Evolutionary conservation across 2,329 filamentous ascomycete species (phyloP).

Genomic region (Nigrospora sphaerica): DNA sequence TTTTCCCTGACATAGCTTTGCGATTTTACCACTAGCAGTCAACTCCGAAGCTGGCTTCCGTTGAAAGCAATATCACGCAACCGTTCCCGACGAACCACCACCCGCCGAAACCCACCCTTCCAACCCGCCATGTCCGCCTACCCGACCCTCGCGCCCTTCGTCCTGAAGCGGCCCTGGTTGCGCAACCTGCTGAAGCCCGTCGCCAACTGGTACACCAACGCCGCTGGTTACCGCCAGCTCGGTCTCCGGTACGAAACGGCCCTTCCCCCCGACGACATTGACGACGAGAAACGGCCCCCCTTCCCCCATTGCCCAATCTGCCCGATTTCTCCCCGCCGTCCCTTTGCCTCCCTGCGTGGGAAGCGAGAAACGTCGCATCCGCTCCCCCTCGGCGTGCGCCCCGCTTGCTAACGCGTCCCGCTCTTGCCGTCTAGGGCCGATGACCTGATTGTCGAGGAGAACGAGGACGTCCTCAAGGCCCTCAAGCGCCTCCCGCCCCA

Average conservation of each 20-base stretch:
- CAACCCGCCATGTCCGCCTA: constrained; percentile 54
- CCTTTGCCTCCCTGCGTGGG: not conserved
- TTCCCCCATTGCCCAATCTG: too few relatives aligned
- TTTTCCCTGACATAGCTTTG: too few relatives aligned
- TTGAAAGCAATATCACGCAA: constrained; percentile 6
- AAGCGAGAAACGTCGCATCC: too few relatives aligned
- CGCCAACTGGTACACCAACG: constrained; percentile 81
- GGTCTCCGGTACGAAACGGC: constrained; percentile 65
- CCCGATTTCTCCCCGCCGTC: too few relatives aligned
- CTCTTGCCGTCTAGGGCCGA: constrained; percentile 58
- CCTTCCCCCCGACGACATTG: not conserved
- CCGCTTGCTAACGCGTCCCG: constrained; percentile 5
- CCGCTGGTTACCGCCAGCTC: constrained; percentile 86
- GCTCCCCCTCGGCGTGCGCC: not conserved
- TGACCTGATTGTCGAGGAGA: constrained; percentile 92
- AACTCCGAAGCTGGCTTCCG: too few relatives aligned
- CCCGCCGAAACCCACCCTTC: constrained; percentile 13
- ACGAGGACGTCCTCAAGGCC: constrained; percentile 76
- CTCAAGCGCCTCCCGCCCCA: constrained; percentile 85
- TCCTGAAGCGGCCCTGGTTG: constrained; percentile 83
- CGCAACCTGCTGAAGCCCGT: constrained; percentile 71
- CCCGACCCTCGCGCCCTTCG: constrained; percentile 66
- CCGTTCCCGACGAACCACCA: constrained; percentile 2
- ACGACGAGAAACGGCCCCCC: not conserved
- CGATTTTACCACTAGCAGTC: too few relatives aligned